Percentiles rank a stretch among this genome's conserved stretches.
Conservation (phyloP, 83 land plant genomes). For the Picea mariana region DNA sequence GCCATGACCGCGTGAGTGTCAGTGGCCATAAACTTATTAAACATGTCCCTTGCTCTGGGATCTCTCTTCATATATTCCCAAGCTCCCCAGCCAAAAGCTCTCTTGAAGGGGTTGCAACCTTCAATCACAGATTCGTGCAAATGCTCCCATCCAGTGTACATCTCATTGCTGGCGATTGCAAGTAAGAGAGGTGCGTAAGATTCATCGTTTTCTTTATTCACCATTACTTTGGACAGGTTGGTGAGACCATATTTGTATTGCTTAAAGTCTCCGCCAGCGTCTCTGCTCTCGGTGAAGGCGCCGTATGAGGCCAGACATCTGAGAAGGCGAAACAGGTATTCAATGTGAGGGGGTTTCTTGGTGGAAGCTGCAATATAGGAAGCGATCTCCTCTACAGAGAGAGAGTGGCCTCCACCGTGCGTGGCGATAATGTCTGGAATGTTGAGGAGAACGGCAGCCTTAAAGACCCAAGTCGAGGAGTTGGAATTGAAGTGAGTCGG, state of each 20-base stretch:
- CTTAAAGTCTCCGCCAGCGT: background rate
- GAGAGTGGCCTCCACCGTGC: background rate
- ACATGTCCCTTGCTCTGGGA: conserved; percentile 38
- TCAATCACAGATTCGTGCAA: conserved; percentile 54
- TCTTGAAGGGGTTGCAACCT: conserved; percentile 46
- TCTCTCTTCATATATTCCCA: conserved; percentile 47
- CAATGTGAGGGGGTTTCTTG: too few relatives aligned
- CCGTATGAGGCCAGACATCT: background rate
- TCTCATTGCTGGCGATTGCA: background rate
- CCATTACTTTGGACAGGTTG: background rate
- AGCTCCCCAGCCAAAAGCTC: conserved; percentile 31
- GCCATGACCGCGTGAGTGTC: conserved; percentile 41
- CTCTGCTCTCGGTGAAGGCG: background rate
- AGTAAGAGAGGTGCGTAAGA: background rate
- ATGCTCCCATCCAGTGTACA: background rate
- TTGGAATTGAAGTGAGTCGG: background rate
- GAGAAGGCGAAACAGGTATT: too few relatives aligned
- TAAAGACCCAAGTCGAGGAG: background rate
- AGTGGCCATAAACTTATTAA: conserved; percentile 48
- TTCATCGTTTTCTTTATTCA: background rate
- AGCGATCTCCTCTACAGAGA: background rate
- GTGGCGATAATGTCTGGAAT: conserved; percentile 2
- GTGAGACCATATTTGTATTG: background rate
- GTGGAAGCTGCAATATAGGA: background rate
- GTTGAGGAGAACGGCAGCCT: background rate